Evolutionary conservation across 192 early-diverging fungal genomes (phyloP).

Genomic region (Linnemannia schmuckeri): DNA sequence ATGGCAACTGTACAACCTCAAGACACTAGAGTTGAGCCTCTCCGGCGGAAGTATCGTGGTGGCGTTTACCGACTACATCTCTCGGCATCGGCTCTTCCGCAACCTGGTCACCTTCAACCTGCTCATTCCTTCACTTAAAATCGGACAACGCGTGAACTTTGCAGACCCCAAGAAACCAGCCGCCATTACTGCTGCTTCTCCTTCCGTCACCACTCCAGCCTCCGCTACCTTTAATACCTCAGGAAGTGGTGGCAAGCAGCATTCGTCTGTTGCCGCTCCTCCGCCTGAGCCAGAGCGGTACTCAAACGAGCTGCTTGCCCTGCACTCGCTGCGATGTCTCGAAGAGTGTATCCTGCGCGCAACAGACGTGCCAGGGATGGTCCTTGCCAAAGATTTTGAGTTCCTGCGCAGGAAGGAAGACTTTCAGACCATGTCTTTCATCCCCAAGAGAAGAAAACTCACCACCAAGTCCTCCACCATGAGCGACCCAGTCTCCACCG

Average conservation of each 20-base stretch:
- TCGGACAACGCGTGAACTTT: not conserved
- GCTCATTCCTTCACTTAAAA: not conserved
- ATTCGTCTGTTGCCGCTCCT: not conserved
- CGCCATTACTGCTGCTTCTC: not conserved
- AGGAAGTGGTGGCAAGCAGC: not conserved
- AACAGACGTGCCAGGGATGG: not conserved
- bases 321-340: not conserved
- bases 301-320: not conserved
- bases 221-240: not conserved
- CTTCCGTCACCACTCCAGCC: not conserved
- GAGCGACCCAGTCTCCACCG: not conserved
- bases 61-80: not conserved
- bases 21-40: not conserved
- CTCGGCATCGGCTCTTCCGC: slow-evolving; percentile 4
- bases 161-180: not conserved
- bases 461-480: not conserved
- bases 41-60: not conserved
- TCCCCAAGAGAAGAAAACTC: not conserved
- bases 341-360: not conserved
- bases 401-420: not conserved
- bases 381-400: slow-evolving; percentile 5
- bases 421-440: not conserved
- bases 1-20: slow-evolving; percentile 1
- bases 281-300: not conserved
- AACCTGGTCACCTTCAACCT: not conserved